phyloP scores from a whole-genome alignment of 2,329 filamentous ascomycete genomes.

The Paramyrothecium roridum region DNA sequence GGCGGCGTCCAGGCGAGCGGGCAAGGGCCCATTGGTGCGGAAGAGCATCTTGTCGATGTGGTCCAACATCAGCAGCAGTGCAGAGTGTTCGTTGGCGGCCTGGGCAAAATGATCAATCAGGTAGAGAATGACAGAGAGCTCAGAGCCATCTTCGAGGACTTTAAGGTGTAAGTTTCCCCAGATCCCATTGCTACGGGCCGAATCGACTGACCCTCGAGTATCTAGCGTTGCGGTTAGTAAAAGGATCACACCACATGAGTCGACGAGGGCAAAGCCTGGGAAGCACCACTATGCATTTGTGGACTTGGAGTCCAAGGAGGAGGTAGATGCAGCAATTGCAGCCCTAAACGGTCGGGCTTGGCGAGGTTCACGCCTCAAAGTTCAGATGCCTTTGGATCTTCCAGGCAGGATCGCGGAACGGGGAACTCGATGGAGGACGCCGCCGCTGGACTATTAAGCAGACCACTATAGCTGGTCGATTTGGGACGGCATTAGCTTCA shows the following conservation, averaged over 20 bases:
- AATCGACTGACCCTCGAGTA: no score
- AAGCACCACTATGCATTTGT: conserved; percentile 65
- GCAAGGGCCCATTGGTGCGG: conserved; percentile 21
- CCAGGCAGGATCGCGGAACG: no score
- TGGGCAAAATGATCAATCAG: conserved; percentile 47
- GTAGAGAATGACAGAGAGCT: conserved; percentile 43
- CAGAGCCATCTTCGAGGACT: conserved; percentile 41
- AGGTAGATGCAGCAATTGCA: conserved; percentile 48
- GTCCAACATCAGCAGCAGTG: conserved; percentile 25
- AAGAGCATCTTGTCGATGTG: conserved; percentile 27
- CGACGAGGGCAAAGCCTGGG: conserved; percentile 46
- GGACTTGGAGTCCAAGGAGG: conserved; percentile 53
- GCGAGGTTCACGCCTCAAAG: no score
- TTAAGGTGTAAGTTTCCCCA: conserved; percentile 32
- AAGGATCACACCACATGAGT: conserved; percentile 56
- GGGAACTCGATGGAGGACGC: no score
- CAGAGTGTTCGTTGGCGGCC: conserved; percentile 48
- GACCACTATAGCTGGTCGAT: no score
- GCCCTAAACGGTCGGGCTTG: conserved; percentile 14
- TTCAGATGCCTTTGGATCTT: no score
- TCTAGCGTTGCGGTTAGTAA: conserved; percentile 34
- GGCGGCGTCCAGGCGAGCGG: conserved; percentile 10
- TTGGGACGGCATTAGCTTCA: no score
- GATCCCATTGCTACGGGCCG: not conserved
- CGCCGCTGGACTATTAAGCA: no score